phyloP scores from a whole-genome alignment of 208 protist species.

The Crithidia thermophila region DNA sequence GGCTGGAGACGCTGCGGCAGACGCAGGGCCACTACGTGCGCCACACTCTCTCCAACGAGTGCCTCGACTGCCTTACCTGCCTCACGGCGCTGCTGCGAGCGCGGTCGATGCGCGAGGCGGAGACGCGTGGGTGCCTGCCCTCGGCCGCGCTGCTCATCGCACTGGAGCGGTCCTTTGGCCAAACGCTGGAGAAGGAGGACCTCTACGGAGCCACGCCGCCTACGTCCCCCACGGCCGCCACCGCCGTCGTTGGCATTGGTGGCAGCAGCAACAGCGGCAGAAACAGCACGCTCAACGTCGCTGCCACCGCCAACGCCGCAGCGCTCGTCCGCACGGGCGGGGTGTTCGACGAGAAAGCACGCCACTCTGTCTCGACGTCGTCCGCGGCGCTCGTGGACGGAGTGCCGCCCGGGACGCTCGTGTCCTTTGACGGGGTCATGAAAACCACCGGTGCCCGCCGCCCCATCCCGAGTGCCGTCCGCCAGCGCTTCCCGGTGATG shows the following conservation, averaged over 20 bases:
- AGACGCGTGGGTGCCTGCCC: conserved; percentile 67
- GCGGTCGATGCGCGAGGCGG: conserved; percentile 54
- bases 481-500: conserved; percentile 52
- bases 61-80: conserved; percentile 64
- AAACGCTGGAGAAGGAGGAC: conserved; percentile 76
- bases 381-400: background rate
- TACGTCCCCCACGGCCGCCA: background rate
- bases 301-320: too few species aligned
- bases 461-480: conserved; percentile 42
- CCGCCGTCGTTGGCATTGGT: background rate
- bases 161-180: conserved; percentile 83
- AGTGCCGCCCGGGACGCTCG: conserved; percentile 20
- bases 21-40: conserved; percentile 69
- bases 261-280: too few species aligned
- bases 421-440: conserved; percentile 65
- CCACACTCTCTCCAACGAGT: conserved; percentile 70
- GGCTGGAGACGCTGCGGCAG: conserved; percentile 44
- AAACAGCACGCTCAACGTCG: too few species aligned
- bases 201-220: conserved; percentile 49
- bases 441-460: conserved; percentile 30
- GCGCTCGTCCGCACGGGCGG: too few species aligned
- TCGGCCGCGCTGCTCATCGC: conserved; percentile 75
- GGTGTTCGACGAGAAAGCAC: too few species aligned
- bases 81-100: conserved; percentile 47
- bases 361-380: background rate